Evolutionary conservation across 495 filamentous ascomycete genomes (phyloP).

Genomic region (Penicillium argentinense): DNA sequence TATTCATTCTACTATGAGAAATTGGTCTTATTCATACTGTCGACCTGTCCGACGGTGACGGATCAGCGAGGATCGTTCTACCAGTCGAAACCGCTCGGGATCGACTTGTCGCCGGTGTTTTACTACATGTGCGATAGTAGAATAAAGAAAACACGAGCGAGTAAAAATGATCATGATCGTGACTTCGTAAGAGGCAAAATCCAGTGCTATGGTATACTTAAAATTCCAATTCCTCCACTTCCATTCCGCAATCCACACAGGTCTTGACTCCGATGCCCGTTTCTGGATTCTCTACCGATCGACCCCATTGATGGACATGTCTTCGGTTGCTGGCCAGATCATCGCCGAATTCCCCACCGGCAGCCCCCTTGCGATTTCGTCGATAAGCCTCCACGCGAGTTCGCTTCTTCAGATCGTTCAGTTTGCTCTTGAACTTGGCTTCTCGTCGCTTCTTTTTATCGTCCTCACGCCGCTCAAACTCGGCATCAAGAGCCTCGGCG

Average conservation of each 20-base stretch:
- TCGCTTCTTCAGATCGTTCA: slow-evolving; percentile 87
- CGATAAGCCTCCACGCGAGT: slow-evolving; percentile 90
- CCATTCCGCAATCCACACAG: slow-evolving; percentile 90
- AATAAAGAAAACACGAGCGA: too few species aligned
- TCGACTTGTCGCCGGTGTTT: too few species aligned
- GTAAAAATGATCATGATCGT: too few species aligned
- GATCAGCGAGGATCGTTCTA: too few species aligned
- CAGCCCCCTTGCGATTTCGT: slow-evolving; percentile 55
- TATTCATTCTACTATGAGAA: too few species aligned
- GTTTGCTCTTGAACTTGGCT: slow-evolving; percentile 83
- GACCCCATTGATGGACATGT: slow-evolving; percentile 94
- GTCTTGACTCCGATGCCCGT: slow-evolving; percentile 77
- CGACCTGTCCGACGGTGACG: too few species aligned
- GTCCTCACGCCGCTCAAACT: slow-evolving; percentile 76
- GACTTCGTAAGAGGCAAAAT: slow-evolving; percentile 6
- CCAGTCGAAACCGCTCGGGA: too few species aligned
- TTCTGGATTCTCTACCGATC: slow-evolving; percentile 72
- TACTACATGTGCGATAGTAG: too few species aligned
- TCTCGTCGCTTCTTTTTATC: slow-evolving; percentile 90
- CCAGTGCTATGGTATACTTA: slow-evolving; percentile 4
- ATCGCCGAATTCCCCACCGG: slow-evolving; percentile 73
- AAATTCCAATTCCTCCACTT: slow-evolving; percentile 93
- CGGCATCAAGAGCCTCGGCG: slow-evolving; percentile 78
- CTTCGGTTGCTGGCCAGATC: slow-evolving; percentile 61
- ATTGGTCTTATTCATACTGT: too few species aligned